Percentiles rank a stretch among this genome's conserved stretches.
These are phyloP conservation scores for Cutaneotrichosporon sp. DNA, from an alignment of 1,284 basidiomycete genomes.

Conservation along the genomic window DNA sequence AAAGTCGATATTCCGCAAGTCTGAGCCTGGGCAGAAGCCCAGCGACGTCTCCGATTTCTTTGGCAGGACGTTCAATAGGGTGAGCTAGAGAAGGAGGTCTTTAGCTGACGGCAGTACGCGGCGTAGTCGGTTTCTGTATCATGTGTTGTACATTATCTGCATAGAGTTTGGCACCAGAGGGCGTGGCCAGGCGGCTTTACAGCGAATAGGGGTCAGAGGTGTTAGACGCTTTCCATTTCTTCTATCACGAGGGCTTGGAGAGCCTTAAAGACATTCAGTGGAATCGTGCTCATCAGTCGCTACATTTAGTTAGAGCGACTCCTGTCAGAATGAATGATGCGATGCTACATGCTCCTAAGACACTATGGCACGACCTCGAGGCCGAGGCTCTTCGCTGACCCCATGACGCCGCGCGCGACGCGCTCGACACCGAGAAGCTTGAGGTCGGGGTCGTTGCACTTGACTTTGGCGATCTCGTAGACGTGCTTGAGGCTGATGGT, in stretches of 20 bases:
- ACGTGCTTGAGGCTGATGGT: conserved; percentile 93
- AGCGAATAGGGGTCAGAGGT: not conserved
- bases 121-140: conserved; percentile 7
- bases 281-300: no score
- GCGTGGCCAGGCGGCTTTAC: no score
- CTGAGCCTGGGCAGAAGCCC: conserved; percentile 22
- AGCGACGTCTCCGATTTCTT: conserved; percentile 43
- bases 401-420: conserved; percentile 79
- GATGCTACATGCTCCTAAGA: conserved; percentile 5
- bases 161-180: no score
- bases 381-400: conserved; percentile 77
- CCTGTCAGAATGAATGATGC: conserved; percentile 4
- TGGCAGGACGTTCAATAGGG: conserved; percentile 47
- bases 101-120: conserved; percentile 14
- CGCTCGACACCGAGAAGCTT: conserved; percentile 75
- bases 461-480: conserved; percentile 98
- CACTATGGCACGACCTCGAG: conserved; percentile 73
- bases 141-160: conserved; percentile 1
- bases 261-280: no score
- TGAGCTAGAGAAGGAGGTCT: conserved; percentile 25
- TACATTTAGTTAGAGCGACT: no score
- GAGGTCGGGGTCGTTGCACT: conserved; percentile 81
- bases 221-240: not conserved
- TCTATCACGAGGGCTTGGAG: no score
- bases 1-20: conserved; percentile 44